Base-by-base conservation (phyloP, 2,329 filamentous ascomycete species). In the Epichloe gansuensis region DNA sequence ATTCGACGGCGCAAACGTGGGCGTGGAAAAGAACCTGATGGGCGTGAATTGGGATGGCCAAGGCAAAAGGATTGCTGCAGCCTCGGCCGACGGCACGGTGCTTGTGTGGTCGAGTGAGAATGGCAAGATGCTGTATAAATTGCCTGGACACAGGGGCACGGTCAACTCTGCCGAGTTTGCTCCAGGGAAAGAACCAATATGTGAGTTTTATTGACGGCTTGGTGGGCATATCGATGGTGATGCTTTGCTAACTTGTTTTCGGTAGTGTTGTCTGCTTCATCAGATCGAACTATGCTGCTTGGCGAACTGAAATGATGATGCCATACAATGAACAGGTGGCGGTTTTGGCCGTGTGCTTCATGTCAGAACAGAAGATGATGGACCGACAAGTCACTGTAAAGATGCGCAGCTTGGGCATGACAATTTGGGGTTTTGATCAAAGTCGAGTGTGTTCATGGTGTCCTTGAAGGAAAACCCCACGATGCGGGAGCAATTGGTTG, bases 111-210 rank as follows among this genome's bases (percentile, higher is more conserved):
- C 93, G 49, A 82, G 76, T 52, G 83, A 88, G 65, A 86, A 80
- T n/a, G 91, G 88, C 54, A 97, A 94, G 72, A 75, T 98, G 61
- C 69, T 95, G 57, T 94, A 96, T 71, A 97, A 97, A 71, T 76
- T 98, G 50, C 93, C 93, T 1, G 93, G 93, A 1, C 93, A 98
- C 67, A 93, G 90, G 70, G 93, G 91, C 37, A 88, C 88, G 0
- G 93, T 97, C 50, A 98, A 97, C 66, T 90, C 91, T 66, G 91
- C 91, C 52, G 86, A 94, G 60, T 94, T 98, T 65, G 85, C 88
- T 48, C 90, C 91, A 4, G 80, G 80, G 41, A 81, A 85, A 55
- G 90, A 96, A 61, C 89, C 90, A 21, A 86, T 96, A 56, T 79
- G 91, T 95, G 78, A 83, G 88, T 82, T 52, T 48, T 37, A 42